Conservation (phyloP, 2,329 filamentous ascomycete genomes). For the Calycina herbarum region DNA sequence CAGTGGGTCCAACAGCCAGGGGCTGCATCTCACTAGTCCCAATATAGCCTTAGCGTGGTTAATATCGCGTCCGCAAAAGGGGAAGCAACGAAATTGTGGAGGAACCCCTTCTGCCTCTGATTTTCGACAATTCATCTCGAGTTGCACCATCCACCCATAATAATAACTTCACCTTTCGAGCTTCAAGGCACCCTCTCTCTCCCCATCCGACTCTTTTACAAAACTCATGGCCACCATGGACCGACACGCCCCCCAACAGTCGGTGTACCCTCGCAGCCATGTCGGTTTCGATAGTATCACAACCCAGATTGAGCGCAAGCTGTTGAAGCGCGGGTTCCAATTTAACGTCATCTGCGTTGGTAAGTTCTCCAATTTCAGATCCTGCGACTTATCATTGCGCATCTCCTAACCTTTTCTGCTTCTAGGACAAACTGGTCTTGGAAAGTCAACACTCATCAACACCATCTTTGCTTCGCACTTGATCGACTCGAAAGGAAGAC, state of each 20-base stretch:
- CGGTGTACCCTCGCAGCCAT: constrained; percentile 87
- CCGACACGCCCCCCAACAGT: constrained; percentile 36
- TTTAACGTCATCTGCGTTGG: constrained; percentile 99
- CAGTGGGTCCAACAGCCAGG: neutral
- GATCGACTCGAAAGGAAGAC: constrained; percentile 96
- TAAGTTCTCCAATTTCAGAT: constrained; percentile 52
- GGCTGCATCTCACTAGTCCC: neutral
- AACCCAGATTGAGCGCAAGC: constrained; percentile 98
- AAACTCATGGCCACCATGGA: constrained; percentile 38
- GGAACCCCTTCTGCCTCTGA: constrained; percentile 26
- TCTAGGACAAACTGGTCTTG: constrained; percentile 92
- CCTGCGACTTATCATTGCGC: constrained; percentile 10
- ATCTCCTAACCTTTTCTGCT: constrained; percentile 29
- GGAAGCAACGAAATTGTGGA: constrained; percentile 28
- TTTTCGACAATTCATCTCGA: constrained; percentile 25
- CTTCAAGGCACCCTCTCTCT: constrained; percentile 14
- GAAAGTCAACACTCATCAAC: constrained; percentile 99
- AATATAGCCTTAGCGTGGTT: constrained; percentile 6
- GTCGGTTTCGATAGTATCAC: constrained; percentile 99
- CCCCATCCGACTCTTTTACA: constrained; percentile 18
- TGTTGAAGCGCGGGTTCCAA: constrained; percentile 98
- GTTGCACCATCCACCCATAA: constrained; percentile 10
- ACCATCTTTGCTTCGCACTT: constrained; percentile 99
- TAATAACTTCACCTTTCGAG: constrained; percentile 10
- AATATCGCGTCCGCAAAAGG: constrained; percentile 20